Evolutionary conservation across 352 stramenopile genomes (phyloP).

Genomic region (Pythium phragmitis): DNA sequence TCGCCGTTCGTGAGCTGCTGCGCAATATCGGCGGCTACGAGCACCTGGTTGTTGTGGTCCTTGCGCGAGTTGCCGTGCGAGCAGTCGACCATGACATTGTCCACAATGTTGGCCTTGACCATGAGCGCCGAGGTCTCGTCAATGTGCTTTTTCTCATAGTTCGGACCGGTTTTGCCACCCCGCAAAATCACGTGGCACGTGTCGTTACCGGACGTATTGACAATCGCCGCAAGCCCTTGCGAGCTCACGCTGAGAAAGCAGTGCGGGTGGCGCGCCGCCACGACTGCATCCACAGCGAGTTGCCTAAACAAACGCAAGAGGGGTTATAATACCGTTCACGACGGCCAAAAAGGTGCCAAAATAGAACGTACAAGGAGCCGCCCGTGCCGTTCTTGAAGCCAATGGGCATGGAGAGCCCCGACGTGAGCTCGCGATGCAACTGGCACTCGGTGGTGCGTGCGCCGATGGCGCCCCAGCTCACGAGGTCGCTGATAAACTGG

Average conservation of each 20-base stretch:
- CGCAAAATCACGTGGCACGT: slow-evolving; percentile 88
- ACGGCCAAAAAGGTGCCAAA: background rate
- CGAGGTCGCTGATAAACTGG: slow-evolving; percentile 89
- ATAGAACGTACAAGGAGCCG: slow-evolving; percentile 54
- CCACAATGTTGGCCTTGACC: slow-evolving; percentile 77
- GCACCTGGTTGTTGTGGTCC: slow-evolving; percentile 85
- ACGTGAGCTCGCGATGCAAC: slow-evolving; percentile 88
- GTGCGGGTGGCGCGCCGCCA: slow-evolving; percentile 80
- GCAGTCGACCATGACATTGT: slow-evolving; percentile 91
- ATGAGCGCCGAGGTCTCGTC: slow-evolving; percentile 75
- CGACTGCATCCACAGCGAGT: slow-evolving; percentile 82
- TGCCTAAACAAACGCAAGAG: slow-evolving; percentile 32
- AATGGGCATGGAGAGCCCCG: slow-evolving; percentile 88
- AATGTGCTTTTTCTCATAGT: slow-evolving; percentile 86
- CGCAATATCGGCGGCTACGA: slow-evolving; percentile 68
- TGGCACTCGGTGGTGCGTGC: slow-evolving; percentile 89
- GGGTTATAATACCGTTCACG: background rate
- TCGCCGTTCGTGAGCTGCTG: slow-evolving; percentile 73
- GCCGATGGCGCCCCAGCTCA: slow-evolving; percentile 90
- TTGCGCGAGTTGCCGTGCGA: slow-evolving; percentile 91
- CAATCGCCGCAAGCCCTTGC: slow-evolving; percentile 84
- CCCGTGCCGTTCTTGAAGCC: slow-evolving; percentile 92
- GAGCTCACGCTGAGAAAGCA: slow-evolving; percentile 88
- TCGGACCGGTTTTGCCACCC: slow-evolving; percentile 82
- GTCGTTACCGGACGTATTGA: slow-evolving; percentile 86